phyloP scores from a whole-genome alignment of 495 filamentous ascomycete genomes.

The Hypoxylon crocopeplum region DNA sequence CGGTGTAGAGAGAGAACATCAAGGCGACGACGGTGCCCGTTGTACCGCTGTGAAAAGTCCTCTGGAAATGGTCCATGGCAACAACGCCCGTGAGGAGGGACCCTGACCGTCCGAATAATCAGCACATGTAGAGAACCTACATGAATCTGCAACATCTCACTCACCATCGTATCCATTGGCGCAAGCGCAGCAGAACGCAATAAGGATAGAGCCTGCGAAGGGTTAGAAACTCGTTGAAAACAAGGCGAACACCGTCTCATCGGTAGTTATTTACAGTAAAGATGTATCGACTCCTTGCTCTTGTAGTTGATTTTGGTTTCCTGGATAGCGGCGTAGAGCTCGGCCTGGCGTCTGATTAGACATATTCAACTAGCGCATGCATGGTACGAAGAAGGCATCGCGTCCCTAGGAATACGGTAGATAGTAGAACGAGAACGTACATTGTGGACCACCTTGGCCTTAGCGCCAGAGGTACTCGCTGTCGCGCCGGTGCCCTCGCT shows the following conservation, averaged over 20 bases:
- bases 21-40: constrained; percentile 47
- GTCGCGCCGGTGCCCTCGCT: constrained; percentile 45
- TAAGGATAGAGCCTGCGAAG: constrained; percentile 45
- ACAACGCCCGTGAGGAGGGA: constrained; percentile 54
- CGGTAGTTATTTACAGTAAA: constrained; percentile 56
- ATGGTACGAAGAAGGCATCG: not conserved
- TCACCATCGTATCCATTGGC: constrained; percentile 58
- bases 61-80: constrained; percentile 50
- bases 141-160: not conserved
- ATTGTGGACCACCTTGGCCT: constrained; percentile 59
- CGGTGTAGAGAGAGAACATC: constrained; percentile 57
- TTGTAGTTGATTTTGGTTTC: constrained; percentile 62
- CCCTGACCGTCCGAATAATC: constrained; percentile 26
- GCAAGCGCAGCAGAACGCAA: constrained; percentile 59
- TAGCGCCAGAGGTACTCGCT: constrained; percentile 47
- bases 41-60: constrained; percentile 44
- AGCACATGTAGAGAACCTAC: constrained; percentile 4
- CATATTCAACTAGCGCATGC: not conserved
- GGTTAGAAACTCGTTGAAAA: constrained; percentile 1
- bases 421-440: constrained; percentile 46
- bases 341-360: constrained; percentile 51
- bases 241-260: not conserved
- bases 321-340: constrained; percentile 63
- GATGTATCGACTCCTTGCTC: constrained; percentile 60
- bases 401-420: not conserved